Conservation (phyloP, 805 yeast species). For the Pachysolen tannophilus region DNA sequence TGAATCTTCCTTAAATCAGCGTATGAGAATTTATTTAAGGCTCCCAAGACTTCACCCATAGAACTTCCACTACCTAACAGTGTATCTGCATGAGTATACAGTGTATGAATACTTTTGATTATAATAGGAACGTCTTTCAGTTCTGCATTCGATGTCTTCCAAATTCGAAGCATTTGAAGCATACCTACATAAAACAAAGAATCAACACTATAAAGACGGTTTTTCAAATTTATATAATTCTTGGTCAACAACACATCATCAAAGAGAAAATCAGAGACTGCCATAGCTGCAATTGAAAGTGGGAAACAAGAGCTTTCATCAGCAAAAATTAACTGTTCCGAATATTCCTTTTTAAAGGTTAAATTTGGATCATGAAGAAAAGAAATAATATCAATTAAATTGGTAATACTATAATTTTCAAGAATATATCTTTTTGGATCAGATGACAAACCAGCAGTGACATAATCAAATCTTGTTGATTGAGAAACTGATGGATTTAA, state of each 20-base stretch:
- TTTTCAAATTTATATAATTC: constrained; percentile 29
- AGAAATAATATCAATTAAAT: constrained; percentile 44
- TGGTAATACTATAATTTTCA: constrained; percentile 38
- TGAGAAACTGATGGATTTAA: constrained; percentile 34
- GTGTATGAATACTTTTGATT: constrained; percentile 32
- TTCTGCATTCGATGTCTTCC: constrained; percentile 58
- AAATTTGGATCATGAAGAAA: constrained; percentile 51
- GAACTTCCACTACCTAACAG: constrained; percentile 13
- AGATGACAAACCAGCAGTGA: constrained; percentile 38
- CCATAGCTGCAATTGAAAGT: constrained; percentile 28
- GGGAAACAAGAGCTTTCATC: constrained; percentile 44
- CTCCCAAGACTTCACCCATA: constrained; percentile 37
- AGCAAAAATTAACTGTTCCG: constrained; percentile 60
- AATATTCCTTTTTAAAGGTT: constrained; percentile 52
- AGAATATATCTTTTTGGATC: constrained; percentile 34
- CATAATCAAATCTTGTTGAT: constrained; percentile 34
- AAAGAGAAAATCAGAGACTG: constrained; percentile 20
- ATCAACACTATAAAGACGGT: constrained; percentile 41
- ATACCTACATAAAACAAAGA: constrained; percentile 47
- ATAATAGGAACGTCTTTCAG: constrained; percentile 44
- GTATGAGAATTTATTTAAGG: constrained; percentile 34
- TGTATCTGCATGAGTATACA: constrained; percentile 21
- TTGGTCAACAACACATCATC: constrained; percentile 7
- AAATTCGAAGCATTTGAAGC: constrained; percentile 48
- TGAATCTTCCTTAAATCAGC: constrained; percentile 49